Conservation (phyloP, 139 green algal species). For the Trebouxia sp. region DNA sequence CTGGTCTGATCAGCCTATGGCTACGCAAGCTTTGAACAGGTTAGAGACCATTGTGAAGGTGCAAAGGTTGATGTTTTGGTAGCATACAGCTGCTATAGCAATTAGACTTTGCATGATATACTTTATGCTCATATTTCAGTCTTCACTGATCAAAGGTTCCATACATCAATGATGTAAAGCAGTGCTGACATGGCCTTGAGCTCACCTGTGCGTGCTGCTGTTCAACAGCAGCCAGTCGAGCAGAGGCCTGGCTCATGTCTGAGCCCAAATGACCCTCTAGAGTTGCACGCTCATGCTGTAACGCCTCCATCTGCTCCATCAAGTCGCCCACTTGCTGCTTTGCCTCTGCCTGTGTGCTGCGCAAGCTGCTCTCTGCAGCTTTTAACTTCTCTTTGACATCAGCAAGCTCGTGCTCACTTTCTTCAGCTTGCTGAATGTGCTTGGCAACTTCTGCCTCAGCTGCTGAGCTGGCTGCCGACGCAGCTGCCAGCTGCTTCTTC, state of each 20-base stretch:
- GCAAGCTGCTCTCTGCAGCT: neutral
- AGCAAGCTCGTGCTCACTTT: neutral
- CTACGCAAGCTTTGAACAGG: too few relatives aligned
- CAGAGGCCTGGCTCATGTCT: slow-evolving; percentile 10
- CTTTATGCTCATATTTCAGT: too few relatives aligned
- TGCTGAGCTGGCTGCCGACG: neutral
- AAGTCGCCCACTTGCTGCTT: neutral
- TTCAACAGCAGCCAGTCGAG: neutral
- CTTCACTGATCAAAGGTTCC: too few relatives aligned
- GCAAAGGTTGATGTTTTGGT: too few relatives aligned
- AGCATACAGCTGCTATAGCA: too few relatives aligned
- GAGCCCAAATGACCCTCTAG: neutral
- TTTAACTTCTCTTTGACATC: neutral
- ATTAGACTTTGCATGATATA: too few relatives aligned
- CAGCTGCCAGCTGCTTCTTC: neutral
- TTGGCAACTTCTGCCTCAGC: neutral
- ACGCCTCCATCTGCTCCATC: neutral
- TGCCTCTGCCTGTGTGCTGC: neutral
- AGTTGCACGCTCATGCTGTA: neutral
- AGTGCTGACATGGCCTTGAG: too few relatives aligned
- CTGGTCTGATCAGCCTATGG: too few relatives aligned
- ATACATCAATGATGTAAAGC: too few relatives aligned
- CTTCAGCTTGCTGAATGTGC: neutral
- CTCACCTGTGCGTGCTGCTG: slow-evolving; percentile 15
- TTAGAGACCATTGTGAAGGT: too few relatives aligned